Conservation (phyloP, 177 flowering plant species). For the Vitis hybrid region DNA sequence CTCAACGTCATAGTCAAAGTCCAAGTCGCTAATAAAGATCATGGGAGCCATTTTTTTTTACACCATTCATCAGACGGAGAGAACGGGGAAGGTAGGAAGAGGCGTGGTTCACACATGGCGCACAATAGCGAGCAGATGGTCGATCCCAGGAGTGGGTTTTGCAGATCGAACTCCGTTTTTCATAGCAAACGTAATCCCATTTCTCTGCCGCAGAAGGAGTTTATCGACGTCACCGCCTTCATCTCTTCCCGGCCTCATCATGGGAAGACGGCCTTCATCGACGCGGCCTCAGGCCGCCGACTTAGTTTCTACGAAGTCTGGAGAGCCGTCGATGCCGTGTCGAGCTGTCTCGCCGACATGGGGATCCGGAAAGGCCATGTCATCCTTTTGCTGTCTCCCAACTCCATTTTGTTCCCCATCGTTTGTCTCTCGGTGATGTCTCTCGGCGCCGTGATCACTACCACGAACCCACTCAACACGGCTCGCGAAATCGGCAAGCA, state of each 20-base stretch:
- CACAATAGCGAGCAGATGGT: constrained; percentile 14
- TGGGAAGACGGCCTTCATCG: constrained; percentile 78
- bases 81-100: neutral
- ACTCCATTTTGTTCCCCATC: constrained; percentile 81
- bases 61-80: too few relatives aligned
- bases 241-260: constrained; percentile 73
- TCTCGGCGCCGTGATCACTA: constrained; percentile 84
- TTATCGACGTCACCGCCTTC: constrained; percentile 73
- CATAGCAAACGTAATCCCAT: constrained; percentile 78
- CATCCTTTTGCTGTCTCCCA: constrained; percentile 78
- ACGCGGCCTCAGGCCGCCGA: constrained; percentile 68
- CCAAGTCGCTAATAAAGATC: too few relatives aligned
- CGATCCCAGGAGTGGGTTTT: constrained; percentile 67
- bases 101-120: constrained; percentile 21
- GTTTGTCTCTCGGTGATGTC: constrained; percentile 82
- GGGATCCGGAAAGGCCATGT: constrained; percentile 86
- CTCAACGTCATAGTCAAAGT: too few relatives aligned
- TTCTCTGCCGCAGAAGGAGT: constrained; percentile 46
- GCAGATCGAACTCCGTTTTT: constrained; percentile 56
- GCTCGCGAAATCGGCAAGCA: constrained; percentile 69
- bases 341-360: constrained; percentile 49
- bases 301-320: constrained; percentile 70
- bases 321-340: constrained; percentile 65
- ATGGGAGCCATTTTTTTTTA: too few relatives aligned
- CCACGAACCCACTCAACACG: constrained; percentile 90